Conservation (phyloP, 306 rosid genomes). For the Fragaria vesca region DNA sequence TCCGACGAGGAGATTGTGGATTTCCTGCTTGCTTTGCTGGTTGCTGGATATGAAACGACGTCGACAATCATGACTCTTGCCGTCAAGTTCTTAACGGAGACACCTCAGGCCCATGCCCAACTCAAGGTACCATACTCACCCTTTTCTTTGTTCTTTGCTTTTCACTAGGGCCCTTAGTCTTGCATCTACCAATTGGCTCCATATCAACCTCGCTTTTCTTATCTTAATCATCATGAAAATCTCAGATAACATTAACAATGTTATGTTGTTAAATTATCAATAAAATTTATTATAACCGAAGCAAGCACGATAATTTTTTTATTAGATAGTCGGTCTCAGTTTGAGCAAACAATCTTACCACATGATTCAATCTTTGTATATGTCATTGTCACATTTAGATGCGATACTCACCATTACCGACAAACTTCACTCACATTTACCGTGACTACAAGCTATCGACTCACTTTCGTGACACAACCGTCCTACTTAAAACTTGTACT, state of each 20-base stretch:
- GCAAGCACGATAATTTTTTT: no score
- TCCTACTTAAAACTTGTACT: not conserved
- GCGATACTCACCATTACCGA: no score
- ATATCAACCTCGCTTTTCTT: slow-evolving; percentile 36
- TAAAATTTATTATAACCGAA: accelerated
- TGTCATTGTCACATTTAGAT: not conserved
- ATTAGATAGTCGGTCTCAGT: not conserved
- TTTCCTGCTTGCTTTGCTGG: slow-evolving; percentile 81
- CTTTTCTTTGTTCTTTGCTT: not conserved
- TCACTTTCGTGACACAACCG: not conserved
- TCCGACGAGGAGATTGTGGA: slow-evolving; percentile 85
- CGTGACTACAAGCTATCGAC: not conserved
- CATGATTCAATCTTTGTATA: not conserved
- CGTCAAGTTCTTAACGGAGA: slow-evolving; percentile 83
- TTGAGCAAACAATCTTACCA: not conserved
- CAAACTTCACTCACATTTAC: not conserved
- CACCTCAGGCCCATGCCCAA: slow-evolving; percentile 86
- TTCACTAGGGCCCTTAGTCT: not conserved
- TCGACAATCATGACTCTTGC: slow-evolving; percentile 97
- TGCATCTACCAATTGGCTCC: not conserved
- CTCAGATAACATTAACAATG: not conserved
- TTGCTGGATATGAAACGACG: slow-evolving; percentile 95
- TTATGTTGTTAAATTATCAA: not conserved
- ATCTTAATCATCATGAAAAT: slow-evolving; percentile 27
- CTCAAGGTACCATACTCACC: slow-evolving; percentile 55